phyloP scores from a whole-genome alignment of 139 green algal species.

The Desmodesmus armatus region DNA sequence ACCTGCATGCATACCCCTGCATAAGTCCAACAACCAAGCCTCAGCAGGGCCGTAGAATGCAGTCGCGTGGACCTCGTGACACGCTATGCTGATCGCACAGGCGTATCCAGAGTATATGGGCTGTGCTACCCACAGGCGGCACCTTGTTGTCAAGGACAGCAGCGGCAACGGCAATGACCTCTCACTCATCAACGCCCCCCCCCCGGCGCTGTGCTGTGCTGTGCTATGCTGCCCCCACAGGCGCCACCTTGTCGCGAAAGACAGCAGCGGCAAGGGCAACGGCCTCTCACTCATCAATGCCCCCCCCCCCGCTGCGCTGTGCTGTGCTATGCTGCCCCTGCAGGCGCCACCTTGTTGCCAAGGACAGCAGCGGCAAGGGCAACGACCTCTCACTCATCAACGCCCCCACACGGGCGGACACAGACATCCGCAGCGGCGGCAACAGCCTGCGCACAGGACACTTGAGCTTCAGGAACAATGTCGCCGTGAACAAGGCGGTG shows the following conservation, averaged over 20 bases:
- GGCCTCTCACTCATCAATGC: constrained; percentile 55
- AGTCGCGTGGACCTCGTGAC: too few relatives aligned
- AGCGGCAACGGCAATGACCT: constrained; percentile 82
- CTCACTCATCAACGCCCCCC: constrained; percentile 66
- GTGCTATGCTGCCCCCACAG: too few relatives aligned
- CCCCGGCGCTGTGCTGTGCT: too few relatives aligned
- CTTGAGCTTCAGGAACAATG: constrained; percentile 86
- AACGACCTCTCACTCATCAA: constrained; percentile 80
- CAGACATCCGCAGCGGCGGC: constrained; percentile 34
- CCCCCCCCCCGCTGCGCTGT: not conserved
- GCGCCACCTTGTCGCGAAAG: constrained; percentile 56
- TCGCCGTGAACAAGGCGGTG: constrained; percentile 72
- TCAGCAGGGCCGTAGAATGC: too few relatives aligned
- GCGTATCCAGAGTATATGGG: too few relatives aligned
- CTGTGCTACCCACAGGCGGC: too few relatives aligned
- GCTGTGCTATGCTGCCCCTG: not conserved
- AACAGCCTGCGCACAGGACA: constrained; percentile 34
- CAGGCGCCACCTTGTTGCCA: constrained; percentile 53
- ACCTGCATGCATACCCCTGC: too few relatives aligned
- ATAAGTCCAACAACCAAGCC: too few relatives aligned
- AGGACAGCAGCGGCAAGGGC: constrained; percentile 74
- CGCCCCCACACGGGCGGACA: constrained; percentile 51
- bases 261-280: constrained; percentile 77
- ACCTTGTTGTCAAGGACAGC: constrained; percentile 67
- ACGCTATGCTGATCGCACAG: too few relatives aligned